Conservation (phyloP, 2,329 filamentous ascomycete genomes). For the Bipolaris oryzae region DNA sequence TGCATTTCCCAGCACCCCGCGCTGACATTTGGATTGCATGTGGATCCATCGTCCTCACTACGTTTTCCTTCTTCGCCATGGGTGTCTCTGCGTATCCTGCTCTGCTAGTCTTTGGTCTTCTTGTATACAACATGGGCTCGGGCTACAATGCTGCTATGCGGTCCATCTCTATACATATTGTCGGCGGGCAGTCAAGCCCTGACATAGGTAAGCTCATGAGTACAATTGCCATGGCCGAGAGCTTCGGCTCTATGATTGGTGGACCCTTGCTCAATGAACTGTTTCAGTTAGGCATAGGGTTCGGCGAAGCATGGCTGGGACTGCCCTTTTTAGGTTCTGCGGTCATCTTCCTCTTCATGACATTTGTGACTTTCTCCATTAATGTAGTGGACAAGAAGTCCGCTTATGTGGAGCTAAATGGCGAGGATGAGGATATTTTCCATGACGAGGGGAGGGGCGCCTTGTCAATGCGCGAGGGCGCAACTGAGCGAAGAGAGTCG, state of each 20-base stretch:
- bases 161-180: conserved; percentile 55
- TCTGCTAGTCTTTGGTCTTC: conserved; percentile 52
- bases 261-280: conserved; percentile 54
- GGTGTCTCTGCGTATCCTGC: conserved; percentile 53
- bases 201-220: conserved; percentile 58
- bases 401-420: conserved; percentile 26
- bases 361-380: conserved; percentile 38
- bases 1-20: conserved; percentile 45
- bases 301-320: conserved; percentile 56
- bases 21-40: conserved; percentile 57
- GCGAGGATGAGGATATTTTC: conserved; percentile 26
- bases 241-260: conserved; percentile 55
- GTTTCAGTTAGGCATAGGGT: conserved; percentile 55
- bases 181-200: conserved; percentile 51
- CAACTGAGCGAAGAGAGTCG: not conserved
- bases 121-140: conserved; percentile 57
- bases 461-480: conserved; percentile 20
- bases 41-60: conserved; percentile 52
- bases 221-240: conserved; percentile 56
- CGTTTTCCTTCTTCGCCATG: conserved; percentile 54
- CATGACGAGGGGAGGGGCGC: conserved; percentile 15
- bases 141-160: conserved; percentile 56
- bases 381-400: conserved; percentile 29
- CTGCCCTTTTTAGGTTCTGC: conserved; percentile 49
- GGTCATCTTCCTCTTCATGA: conserved; percentile 33